Percentiles rank a stretch among this genome's conserved stretches.
phyloP scores from a whole-genome alignment of 1,284 basidiomycete genomes.

The Ustilago nuda region DNA sequence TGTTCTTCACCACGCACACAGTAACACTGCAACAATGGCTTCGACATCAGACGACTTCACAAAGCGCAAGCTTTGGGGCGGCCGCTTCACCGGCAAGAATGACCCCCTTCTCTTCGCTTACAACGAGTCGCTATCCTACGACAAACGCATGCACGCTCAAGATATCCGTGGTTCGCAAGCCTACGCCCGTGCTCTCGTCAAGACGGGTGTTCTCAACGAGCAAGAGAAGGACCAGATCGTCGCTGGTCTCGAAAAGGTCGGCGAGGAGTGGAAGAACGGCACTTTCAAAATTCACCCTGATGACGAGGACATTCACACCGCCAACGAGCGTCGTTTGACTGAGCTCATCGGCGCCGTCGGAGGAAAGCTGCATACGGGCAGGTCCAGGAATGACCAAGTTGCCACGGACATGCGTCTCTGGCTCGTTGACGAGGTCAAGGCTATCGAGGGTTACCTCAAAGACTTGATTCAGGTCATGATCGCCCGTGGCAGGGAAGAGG shows the following conservation, averaged over 20 bases:
- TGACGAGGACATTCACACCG: conserved; percentile 99
- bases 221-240: conserved; percentile 79
- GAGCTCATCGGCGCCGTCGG: conserved; percentile 82
- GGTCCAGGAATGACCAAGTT: conserved; percentile 96
- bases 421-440: conserved; percentile 83
- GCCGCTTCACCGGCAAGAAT: conserved; percentile 67
- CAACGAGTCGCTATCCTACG: conserved; percentile 83
- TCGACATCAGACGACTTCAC: conserved; percentile 61
- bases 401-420: conserved; percentile 97
- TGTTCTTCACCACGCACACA: not conserved
- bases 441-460: conserved; percentile 80
- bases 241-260: conserved; percentile 81
- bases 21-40: conserved; percentile 22
- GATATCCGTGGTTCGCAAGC: conserved; percentile 95
- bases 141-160: conserved; percentile 89
- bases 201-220: conserved; percentile 81
- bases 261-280: conserved; percentile 80
- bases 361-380: conserved; percentile 81
- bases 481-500: conserved; percentile 89
- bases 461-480: conserved; percentile 87
- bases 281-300: conserved; percentile 73
- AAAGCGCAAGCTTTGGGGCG: conserved; percentile 68
- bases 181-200: conserved; percentile 86
- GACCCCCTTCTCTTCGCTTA: conserved; percentile 67
- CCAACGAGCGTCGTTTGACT: conserved; percentile 92